Evolutionary conservation across 2,329 filamentous ascomycete genomes (phyloP), one percentile per base, ranked within the genome.

Genomic region (Grosmannia huntii): DNA sequence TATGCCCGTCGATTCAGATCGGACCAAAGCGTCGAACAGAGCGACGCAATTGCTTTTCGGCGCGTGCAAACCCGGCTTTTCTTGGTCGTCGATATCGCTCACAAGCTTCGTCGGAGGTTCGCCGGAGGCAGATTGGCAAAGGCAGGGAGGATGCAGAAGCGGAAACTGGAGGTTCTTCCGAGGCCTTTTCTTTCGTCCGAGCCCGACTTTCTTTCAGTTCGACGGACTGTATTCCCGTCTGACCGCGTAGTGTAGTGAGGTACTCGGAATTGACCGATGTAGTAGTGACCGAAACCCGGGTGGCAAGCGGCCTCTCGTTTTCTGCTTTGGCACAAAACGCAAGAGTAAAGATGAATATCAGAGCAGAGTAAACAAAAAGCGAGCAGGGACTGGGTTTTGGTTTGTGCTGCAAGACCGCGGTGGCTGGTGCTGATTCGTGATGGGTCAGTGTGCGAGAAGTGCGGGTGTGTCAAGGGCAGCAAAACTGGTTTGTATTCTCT

Each of bases 401-500:
- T 4, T 55, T 31, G 53, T 48, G 23, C 23, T 44, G 53, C 53
- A 27, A 28, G 16, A 25, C n/a, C 19, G 25, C 10, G 38, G 53
- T 14, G 38, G 53, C 36, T 11, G 38, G 53, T 21, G 27, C 49
- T 57, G 25, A 28, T 19, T 19, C 2, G 21, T 28, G 23, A 53
- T 38, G 28, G 41, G n/a, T 12, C 19, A 41, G 19, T 33, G 16
- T 7, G 9, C 27, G 41, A 53, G 27, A 48, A 38, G 7, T 25
- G 23, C 19, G 25, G 25, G 38, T 55, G 44, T 46, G 38, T 27
- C 36, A 44, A 38, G 36, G 38, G 27, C 41, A 46, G 38, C 38
- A 46, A 55, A 55, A 55, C 58, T 59, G 59, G 50, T 57, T 61
- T 63, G 62, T 63, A 60, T 59, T 51, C 46, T 59, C 57, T 53